phyloP scores from a whole-genome alignment of 78 protist genomes.

The Bigelowiella natans region DNA sequence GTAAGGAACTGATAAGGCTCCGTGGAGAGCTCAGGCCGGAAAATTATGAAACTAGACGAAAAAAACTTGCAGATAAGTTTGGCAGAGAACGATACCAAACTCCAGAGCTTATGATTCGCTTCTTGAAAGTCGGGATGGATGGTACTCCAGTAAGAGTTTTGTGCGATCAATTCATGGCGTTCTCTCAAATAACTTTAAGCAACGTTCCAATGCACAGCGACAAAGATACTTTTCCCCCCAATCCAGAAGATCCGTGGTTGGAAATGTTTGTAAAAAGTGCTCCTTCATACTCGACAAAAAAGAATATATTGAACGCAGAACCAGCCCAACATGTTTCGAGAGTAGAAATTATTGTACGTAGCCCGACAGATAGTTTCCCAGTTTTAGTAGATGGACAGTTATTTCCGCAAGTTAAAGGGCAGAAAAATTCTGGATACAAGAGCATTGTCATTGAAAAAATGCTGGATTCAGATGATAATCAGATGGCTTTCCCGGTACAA shows the following conservation, averaged over 20 bases:
- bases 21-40: background rate
- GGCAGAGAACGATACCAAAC: background rate
- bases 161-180: background rate
- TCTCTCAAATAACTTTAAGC: background rate
- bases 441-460: background rate
- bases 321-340: background rate
- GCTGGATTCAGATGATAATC: background rate
- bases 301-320: background rate
- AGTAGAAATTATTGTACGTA: background rate
- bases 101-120: background rate
- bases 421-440: background rate
- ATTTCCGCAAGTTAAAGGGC: background rate
- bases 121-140: background rate
- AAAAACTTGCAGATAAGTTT: background rate
- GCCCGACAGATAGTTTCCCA: background rate
- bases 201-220: background rate
- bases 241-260: background rate
- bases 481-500: background rate
- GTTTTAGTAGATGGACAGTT: background rate
- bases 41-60: background rate
- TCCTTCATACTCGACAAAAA: background rate
- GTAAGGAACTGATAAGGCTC: background rate
- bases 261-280: background rate
- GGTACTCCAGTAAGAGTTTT: background rate
- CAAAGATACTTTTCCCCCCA: background rate